phyloP scores from a whole-genome alignment of 805 yeast genomes.

The Saturnispora ahearnii region DNA sequence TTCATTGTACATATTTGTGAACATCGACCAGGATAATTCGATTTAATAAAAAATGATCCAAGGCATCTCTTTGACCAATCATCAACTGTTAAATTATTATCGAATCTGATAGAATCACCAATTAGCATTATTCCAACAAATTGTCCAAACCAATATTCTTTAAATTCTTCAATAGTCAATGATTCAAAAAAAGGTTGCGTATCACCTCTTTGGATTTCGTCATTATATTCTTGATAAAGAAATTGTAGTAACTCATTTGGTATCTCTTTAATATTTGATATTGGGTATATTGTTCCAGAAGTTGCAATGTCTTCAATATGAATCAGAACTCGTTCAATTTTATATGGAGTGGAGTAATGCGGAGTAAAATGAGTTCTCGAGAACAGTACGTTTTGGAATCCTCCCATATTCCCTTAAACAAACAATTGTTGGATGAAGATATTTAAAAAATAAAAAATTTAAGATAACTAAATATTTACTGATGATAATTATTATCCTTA shows the following conservation, averaged over 20 bases:
- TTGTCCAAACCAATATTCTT: slow-evolving; percentile 79
- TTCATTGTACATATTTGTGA: slow-evolving; percentile 89
- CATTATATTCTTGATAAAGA: slow-evolving; percentile 83
- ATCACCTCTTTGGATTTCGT: slow-evolving; percentile 85
- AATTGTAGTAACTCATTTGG: slow-evolving; percentile 77
- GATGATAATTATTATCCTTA: background rate
- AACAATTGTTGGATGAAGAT: too few species aligned
- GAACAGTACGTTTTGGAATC: slow-evolving; percentile 25
- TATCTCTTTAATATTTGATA: slow-evolving; percentile 52
- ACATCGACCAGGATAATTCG: slow-evolving; percentile 88
- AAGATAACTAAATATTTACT: background rate
- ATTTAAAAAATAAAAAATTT: too few species aligned
- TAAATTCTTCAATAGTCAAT: slow-evolving; percentile 65
- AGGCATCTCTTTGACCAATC: slow-evolving; percentile 92
- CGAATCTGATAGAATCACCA: slow-evolving; percentile 55
- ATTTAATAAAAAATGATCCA: slow-evolving; percentile 77
- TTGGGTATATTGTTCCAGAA: slow-evolving; percentile 87
- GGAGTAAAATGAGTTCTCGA: slow-evolving; percentile 26
- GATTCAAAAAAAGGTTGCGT: slow-evolving; percentile 82
- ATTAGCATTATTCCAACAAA: slow-evolving; percentile 70
- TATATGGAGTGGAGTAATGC: slow-evolving; percentile 21
- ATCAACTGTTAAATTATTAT: slow-evolving; percentile 32
- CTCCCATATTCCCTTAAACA: slow-evolving; percentile 20
- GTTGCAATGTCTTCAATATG: slow-evolving; percentile 82
- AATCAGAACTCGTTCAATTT: slow-evolving; percentile 61